phyloP scores from a whole-genome alignment of 176 grass and related monocot species.

The Rhipidocladum racemiflorum region DNA sequence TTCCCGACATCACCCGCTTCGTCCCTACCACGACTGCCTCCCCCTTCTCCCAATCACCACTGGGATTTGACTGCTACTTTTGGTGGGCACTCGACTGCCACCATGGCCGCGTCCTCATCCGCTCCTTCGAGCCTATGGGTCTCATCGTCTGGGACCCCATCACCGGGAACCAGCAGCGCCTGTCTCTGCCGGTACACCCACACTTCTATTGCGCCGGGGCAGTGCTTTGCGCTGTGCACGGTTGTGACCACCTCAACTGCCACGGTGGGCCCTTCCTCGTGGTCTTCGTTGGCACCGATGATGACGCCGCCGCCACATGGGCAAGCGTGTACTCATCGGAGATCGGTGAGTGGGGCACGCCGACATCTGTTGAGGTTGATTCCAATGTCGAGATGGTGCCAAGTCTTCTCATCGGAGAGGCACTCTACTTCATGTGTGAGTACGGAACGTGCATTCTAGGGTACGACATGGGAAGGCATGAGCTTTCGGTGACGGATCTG shows the following conservation, averaged over 20 bases:
- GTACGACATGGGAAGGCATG: background rate
- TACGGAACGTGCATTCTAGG: background rate
- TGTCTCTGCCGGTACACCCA: background rate
- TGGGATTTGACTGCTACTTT: too few species aligned
- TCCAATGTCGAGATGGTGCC: background rate
- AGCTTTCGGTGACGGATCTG: background rate
- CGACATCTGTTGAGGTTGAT: background rate
- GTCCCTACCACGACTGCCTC: background rate
- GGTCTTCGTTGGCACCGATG: background rate
- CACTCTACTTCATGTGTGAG: background rate
- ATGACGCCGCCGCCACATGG: background rate
- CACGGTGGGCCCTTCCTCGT: background rate
- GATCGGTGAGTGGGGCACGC: background rate
- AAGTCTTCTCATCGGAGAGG: background rate
- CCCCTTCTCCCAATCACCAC: background rate
- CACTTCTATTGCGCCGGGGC: background rate
- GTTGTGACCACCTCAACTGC: background rate
- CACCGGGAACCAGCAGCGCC: background rate
- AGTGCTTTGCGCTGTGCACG: background rate
- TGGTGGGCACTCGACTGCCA: background rate
- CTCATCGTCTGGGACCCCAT: conserved; percentile 14
- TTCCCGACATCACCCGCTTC: background rate
- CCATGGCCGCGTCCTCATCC: conserved; percentile 24
- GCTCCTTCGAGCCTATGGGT: background rate
- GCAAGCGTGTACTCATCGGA: background rate